Evolutionary conservation across 2,329 filamentous ascomycete genomes (phyloP).

Genomic region (Cercospora janseana): DNA sequence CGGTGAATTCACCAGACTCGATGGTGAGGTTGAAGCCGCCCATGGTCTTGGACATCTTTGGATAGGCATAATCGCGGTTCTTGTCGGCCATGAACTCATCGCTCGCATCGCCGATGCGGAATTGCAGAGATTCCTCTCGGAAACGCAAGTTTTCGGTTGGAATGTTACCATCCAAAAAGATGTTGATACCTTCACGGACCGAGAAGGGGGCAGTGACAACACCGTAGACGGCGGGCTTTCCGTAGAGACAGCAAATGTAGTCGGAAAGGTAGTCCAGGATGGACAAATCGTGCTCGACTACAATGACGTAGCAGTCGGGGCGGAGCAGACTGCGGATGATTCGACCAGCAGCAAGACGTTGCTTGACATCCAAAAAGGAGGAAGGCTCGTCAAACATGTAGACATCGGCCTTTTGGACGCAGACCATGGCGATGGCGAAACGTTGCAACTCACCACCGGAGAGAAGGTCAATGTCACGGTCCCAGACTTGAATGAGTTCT

Average conservation of each 20-base stretch:
- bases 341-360: slow-evolving; percentile 86
- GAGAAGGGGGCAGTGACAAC: slow-evolving; percentile 94
- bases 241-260: slow-evolving; percentile 96
- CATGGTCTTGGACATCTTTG: slow-evolving; percentile 87
- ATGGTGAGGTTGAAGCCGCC: slow-evolving; percentile 83
- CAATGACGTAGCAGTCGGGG: slow-evolving; percentile 92
- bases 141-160: slow-evolving; percentile 98
- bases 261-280: slow-evolving; percentile 98
- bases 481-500: slow-evolving; percentile 83
- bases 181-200: slow-evolving; percentile 98
- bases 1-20: slow-evolving; percentile 83
- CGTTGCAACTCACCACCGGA: slow-evolving; percentile 98
- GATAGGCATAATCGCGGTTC: slow-evolving; percentile 81
- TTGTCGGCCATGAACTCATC: slow-evolving; percentile 87
- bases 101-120: slow-evolving; percentile 84
- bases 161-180: slow-evolving; percentile 97
- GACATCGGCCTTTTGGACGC: slow-evolving; percentile 92
- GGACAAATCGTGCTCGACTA: slow-evolving; percentile 98
- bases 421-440: slow-evolving; percentile 94
- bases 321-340: slow-evolving; percentile 89
- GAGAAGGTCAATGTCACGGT: slow-evolving; percentile 84
- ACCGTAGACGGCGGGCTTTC: slow-evolving; percentile 91
- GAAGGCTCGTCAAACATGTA: slow-evolving; percentile 99
- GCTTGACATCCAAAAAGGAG: slow-evolving; percentile 98
- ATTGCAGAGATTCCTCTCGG: slow-evolving; percentile 93